Base-by-base conservation (phyloP, 768 basidiomycete species). In the Leccinellum luteum region DNA sequence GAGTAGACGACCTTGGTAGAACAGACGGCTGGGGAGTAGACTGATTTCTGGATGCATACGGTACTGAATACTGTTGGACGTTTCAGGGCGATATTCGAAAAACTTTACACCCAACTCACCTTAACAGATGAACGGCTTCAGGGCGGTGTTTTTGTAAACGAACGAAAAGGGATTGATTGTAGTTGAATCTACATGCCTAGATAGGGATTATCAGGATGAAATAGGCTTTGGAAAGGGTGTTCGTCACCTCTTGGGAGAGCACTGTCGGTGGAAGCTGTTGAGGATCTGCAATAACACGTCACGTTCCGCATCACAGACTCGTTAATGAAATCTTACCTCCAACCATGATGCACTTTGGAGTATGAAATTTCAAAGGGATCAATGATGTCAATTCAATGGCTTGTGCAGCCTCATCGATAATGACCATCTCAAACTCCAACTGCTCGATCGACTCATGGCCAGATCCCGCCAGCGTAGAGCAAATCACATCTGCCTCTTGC, bases 41-140 rank as follows among this genome's bases (percentile, higher is more conserved):
- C 94, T 96, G 68, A 98, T 98, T 52, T 92, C 87, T 2, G 96
- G 96, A 69, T 99, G 95, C 97, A 99, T 99, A 62, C 97, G 95
- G 69, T 99, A 99, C 75, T 99, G 97, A 43, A 99, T 98, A 64
- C 96, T 98, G 57, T 58, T 34, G 58, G 23, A 45, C 23, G 50
- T 28, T 52, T 59, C 30, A 23, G 51, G 9, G 14, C 6, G 12
- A 43, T 58, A 13, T 23, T 55, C 28, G 19, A 34, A 52, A 31
- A 54, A 14, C 38, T 9, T 49, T 48, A 10, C 3, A n/a, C 6
- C 28, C 28, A 13, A 61, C 77, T 57, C 63, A 91, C 94, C 92
- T 96, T 48, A 99, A 75, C 1, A 99, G 79, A 73, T 98, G 93
- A 41, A 96, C 91, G 19, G 90, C 86, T n/a, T 90, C 84, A 7